Evolutionary conservation across 2,329 filamentous ascomycete species (phyloP).

Genomic region (Monosporascus sp.): DNA sequence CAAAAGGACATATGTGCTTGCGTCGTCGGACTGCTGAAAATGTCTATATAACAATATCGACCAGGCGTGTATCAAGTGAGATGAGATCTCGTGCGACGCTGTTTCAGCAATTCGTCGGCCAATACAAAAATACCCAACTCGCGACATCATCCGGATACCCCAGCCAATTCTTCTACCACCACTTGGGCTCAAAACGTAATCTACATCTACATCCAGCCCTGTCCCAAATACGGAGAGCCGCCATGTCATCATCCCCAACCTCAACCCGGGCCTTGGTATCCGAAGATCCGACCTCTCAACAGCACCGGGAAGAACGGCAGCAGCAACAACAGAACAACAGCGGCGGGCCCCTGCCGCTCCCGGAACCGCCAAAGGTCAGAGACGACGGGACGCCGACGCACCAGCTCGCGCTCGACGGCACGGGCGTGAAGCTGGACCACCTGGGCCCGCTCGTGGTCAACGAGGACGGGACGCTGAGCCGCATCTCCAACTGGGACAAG

Average conservation of each 20-base stretch:
- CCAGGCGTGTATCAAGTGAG: neutral
- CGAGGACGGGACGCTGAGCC: conserved; percentile 62
- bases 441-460: conserved; percentile 72
- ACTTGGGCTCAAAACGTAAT: no score
- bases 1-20: no score
- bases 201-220: neutral
- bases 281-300: neutral
- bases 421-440: conserved; percentile 55
- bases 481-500: conserved; percentile 67
- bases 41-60: no score
- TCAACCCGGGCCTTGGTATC: neutral
- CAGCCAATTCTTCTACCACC: neutral
- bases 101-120: neutral
- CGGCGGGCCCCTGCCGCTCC: conserved; percentile 13
- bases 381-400: neutral
- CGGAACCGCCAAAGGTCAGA: conserved; percentile 9
- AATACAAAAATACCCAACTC: neutral
- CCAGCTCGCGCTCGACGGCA: conserved; percentile 29
- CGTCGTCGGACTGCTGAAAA: no score
- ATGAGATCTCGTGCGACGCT: neutral
- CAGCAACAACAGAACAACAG: conserved; percentile 1
- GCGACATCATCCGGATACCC: neutral
- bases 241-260: neutral
- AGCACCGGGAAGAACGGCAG: neutral
- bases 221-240: neutral